Evolutionary conservation across 2,329 filamentous ascomycete species (phyloP).

Genomic region (Endoconidiophora laricicola): DNA sequence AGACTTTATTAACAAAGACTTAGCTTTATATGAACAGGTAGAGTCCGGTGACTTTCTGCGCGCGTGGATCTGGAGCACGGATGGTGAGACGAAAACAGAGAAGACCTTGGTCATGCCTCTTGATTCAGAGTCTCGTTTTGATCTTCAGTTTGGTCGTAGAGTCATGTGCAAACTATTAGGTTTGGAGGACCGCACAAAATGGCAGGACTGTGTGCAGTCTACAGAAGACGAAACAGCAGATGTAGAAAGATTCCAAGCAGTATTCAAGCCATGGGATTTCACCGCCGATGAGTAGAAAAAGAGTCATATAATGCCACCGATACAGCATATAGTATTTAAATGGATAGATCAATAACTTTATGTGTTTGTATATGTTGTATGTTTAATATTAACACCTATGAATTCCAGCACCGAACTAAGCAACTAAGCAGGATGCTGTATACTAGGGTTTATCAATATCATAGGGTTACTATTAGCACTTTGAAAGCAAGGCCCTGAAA

Average conservation of each 20-base stretch:
- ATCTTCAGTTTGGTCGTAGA: slow-evolving; percentile 74
- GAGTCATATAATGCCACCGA: not conserved
- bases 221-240: slow-evolving; percentile 65
- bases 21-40: slow-evolving; percentile 33
- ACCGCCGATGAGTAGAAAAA: slow-evolving; percentile 24
- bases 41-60: slow-evolving; percentile 54
- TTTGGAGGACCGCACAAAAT: slow-evolving; percentile 62
- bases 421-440: not conserved
- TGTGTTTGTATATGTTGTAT: not conserved
- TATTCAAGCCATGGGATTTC: slow-evolving; percentile 81
- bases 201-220: slow-evolving; percentile 70
- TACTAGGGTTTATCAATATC: not conserved
- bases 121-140: slow-evolving; percentile 57
- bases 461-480: too few relatives aligned
- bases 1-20: slow-evolving; percentile 30
- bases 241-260: slow-evolving; percentile 59
- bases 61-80: slow-evolving; percentile 56
- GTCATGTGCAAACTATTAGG: slow-evolving; percentile 79
- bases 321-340: not conserved
- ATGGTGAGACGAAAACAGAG: slow-evolving; percentile 20
- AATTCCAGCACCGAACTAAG: too few relatives aligned
- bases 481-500: too few relatives aligned
- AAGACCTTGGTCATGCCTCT: slow-evolving; percentile 61
- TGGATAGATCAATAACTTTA: not conserved
- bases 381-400: not conserved